phyloP scores from a whole-genome alignment of 345 rosid genomes.

The Rhizophora apiculata region DNA sequence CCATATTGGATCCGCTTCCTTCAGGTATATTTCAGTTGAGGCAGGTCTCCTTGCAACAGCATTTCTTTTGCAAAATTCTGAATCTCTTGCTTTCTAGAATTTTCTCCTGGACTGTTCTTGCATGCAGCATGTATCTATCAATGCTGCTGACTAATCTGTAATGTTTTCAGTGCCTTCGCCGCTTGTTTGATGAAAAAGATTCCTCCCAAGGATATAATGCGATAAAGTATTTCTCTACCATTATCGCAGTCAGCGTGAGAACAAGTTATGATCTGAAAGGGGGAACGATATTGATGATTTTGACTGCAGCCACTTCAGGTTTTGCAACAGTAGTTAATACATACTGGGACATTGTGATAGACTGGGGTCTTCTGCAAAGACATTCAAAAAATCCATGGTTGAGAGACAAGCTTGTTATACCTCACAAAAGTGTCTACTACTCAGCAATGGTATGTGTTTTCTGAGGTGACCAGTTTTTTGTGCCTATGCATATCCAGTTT shows the following conservation, averaged over 20 bases:
- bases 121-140: too few species aligned
- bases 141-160: neutral
- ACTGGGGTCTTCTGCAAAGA: conserved; percentile 71
- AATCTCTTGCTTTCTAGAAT: too few species aligned
- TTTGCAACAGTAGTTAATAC: conserved; percentile 49
- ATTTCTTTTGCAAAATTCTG: neutral
- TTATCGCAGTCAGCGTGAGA: conserved; percentile 50
- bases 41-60: neutral
- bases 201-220: conserved; percentile 39
- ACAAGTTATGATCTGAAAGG: conserved; percentile 32
- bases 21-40: conserved; percentile 42
- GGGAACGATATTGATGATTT: conserved; percentile 36
- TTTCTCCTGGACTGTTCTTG: neutral
- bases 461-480: too few species aligned
- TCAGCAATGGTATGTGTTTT: conserved; percentile 53
- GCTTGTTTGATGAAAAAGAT: conserved; percentile 58
- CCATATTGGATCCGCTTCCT: conserved; percentile 74
- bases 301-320: conserved; percentile 49
- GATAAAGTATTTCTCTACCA: conserved; percentile 57
- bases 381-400: conserved; percentile 69
- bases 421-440: conserved; percentile 54
- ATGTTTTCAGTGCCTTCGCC: conserved; percentile 50
- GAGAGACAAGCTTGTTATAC: conserved; percentile 68
- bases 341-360: conserved; percentile 70
- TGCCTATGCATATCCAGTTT: too few species aligned